Base-by-base conservation (phyloP, 2,329 filamentous ascomycete genomes). In the Aspergillus awamori region DNA sequence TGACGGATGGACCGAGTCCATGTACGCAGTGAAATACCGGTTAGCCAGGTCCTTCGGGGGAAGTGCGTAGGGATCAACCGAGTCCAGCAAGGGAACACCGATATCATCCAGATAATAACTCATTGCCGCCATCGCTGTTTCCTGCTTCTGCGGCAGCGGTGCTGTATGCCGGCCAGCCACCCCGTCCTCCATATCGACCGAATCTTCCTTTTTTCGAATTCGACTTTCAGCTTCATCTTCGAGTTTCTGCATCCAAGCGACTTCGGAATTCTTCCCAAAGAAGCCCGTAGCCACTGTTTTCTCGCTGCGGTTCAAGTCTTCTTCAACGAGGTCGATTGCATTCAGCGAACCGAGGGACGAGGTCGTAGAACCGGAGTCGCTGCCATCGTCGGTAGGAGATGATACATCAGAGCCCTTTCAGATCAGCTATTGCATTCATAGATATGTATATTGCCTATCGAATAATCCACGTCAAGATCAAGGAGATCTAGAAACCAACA, bases 101-200 rank as follows among this genome's bases (percentile, higher is more conserved):
- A 78, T 58, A 45, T 80, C 76, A 55, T 80, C 79, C 0, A 78
- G 65, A 59, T 79, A 74, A 60, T 77, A 79, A 52, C 70, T 79
- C 66, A 74, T 69, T 53, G 67, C 63, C 1, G 65, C 65, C 13
- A 72, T 69, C 3, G 72, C 61, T 2, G 67, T 59, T 10, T 66
- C 66, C 22, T 48, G 60, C 41, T 53, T 62, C 7, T 48, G 41
- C 2, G 33, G 60, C n/a, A 22, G 49, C 22, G 38, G 26, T 36
- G 59, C 30, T 6, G 59, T 8, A 24, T 24, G 41, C 5, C 20
- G 17, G 8, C 30, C 11, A 11, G 2, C 11, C 20, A n/a, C n/a
- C n/a, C 33, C n/a, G 20, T 43, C 11, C 36, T 54, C 30, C 36
- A 48, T 15, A 20, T 61, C 51, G 33, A 24, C 8, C 38, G 47